Percentiles rank a stretch among this genome's conserved stretches.
Evolutionary conservation across 495 filamentous ascomycete genomes (phyloP).

Genomic region (Daldinia grandis): DNA sequence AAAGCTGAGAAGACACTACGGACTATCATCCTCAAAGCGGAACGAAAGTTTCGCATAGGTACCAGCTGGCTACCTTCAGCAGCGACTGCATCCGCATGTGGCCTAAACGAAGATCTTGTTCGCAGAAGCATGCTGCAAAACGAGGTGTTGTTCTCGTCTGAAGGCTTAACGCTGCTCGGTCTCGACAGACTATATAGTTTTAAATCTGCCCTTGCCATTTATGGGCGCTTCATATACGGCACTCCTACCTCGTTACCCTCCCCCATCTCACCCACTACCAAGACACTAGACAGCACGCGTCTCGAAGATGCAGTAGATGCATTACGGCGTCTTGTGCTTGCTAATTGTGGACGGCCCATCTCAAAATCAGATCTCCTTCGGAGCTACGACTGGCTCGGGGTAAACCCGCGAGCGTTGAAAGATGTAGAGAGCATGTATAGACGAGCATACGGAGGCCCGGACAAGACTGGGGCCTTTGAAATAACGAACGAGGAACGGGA

Average conservation of each 20-base stretch:
- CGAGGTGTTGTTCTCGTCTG: conserved; percentile 73
- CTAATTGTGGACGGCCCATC: conserved; percentile 65
- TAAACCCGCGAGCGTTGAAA: conserved; percentile 61
- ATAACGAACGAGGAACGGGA: conserved; percentile 25
- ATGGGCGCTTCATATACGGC: conserved; percentile 49
- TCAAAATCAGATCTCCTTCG: conserved; percentile 66
- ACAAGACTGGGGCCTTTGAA: conserved; percentile 48
- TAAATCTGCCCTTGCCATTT: conserved; percentile 68
- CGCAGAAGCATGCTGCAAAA: conserved; percentile 73
- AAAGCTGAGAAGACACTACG: conserved; percentile 52
- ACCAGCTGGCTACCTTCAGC: conserved; percentile 53
- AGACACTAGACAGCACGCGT: conserved; percentile 58
- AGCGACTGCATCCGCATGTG: conserved; percentile 47
- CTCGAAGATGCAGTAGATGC: conserved; percentile 65
- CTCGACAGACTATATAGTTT: conserved; percentile 79
- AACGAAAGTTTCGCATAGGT: conserved; percentile 54
- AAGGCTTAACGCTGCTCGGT: conserved; percentile 70
- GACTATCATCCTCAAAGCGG: conserved; percentile 53
- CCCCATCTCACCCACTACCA: conserved; percentile 46
- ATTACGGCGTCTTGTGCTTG: conserved; percentile 68
- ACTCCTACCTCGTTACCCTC: conserved; percentile 27
- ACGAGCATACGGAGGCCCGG: conserved; percentile 58
- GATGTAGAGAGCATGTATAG: conserved; percentile 67
- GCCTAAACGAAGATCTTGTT: conserved; percentile 62
- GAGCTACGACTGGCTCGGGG: conserved; percentile 69